phyloP scores from a whole-genome alignment of 177 flowering plant species.

The Vitis hybrid region DNA sequence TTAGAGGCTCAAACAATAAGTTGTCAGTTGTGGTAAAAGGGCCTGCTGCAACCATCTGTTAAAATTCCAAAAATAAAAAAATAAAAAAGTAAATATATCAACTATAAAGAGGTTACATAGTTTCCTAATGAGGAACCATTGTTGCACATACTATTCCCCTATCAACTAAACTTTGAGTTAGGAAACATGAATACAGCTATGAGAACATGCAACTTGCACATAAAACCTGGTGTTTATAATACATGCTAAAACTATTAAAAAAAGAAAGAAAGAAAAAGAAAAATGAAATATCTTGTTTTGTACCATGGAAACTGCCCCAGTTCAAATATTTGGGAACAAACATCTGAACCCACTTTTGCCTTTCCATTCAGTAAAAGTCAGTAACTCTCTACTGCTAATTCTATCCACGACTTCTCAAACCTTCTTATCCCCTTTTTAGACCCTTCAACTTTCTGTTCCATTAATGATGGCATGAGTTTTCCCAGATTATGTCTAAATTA shows the following conservation, averaged over 20 bases:
- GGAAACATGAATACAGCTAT: no score
- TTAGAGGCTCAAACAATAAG: slow-evolving; percentile 83
- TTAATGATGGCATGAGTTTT: no score
- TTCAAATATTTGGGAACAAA: background rate
- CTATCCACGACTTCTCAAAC: no score
- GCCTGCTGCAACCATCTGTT: slow-evolving; percentile 92
- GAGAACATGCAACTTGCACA: background rate
- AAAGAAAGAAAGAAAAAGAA: background rate
- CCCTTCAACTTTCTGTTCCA: no score
- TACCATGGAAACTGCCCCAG: background rate
- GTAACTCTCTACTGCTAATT: no score
- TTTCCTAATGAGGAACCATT: background rate
- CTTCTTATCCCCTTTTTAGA: no score
- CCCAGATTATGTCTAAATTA: no score
- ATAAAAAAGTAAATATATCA: background rate
- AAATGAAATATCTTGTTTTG: background rate
- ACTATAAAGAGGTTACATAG: slow-evolving; percentile 1
- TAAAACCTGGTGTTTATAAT: background rate
- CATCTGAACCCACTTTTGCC: background rate
- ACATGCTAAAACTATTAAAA: background rate
- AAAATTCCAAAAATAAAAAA: slow-evolving; percentile 6
- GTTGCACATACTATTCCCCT: background rate
- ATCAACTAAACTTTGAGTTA: background rate
- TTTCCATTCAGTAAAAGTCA: background rate
- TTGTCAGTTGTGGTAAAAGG: slow-evolving; percentile 94